A percentile compares a stretch with the other conserved stretches of the same genome.
phyloP scores from a whole-genome alignment of 768 basidiomycete genomes.

The Leccinum barrowsii region DNA sequence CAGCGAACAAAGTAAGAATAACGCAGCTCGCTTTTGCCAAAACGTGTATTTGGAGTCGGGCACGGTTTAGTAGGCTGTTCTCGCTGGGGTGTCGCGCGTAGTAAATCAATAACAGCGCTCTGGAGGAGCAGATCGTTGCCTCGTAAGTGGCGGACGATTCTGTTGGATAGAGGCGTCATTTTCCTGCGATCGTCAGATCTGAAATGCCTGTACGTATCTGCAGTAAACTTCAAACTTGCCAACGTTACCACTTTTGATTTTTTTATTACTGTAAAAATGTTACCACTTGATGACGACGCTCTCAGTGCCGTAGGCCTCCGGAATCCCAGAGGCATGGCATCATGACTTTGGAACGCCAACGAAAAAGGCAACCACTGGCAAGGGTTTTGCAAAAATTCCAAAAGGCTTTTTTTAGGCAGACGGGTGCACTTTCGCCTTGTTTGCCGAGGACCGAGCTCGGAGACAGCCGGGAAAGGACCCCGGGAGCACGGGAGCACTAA shows the following conservation, averaged over 20 bases:
- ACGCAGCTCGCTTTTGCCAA: background rate
- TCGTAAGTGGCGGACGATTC: background rate
- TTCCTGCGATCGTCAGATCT: background rate
- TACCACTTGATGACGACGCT: background rate
- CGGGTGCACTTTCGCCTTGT: too few relatives aligned
- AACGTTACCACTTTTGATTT: background rate
- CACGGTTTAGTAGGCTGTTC: background rate
- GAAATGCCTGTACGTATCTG: background rate
- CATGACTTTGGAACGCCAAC: background rate
- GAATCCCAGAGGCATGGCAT: too few relatives aligned
- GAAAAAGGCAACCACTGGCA: background rate
- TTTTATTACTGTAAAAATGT: too few relatives aligned
- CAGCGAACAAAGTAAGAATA: too few relatives aligned
- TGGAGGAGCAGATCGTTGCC: background rate
- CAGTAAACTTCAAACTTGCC: background rate
- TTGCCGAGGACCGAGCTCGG: too few relatives aligned
- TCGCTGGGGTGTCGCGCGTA: background rate
- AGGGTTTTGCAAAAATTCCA: background rate
- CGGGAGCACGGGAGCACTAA: too few relatives aligned
- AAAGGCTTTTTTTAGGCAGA: background rate
- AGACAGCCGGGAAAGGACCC: too few relatives aligned
- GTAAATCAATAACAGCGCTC: background rate
- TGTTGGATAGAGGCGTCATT: background rate
- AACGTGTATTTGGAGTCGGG: background rate
- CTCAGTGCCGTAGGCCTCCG: background rate